phyloP scores from a whole-genome alignment of 495 filamentous ascomycete species.

The Lasiosphaeria miniovina region DNA sequence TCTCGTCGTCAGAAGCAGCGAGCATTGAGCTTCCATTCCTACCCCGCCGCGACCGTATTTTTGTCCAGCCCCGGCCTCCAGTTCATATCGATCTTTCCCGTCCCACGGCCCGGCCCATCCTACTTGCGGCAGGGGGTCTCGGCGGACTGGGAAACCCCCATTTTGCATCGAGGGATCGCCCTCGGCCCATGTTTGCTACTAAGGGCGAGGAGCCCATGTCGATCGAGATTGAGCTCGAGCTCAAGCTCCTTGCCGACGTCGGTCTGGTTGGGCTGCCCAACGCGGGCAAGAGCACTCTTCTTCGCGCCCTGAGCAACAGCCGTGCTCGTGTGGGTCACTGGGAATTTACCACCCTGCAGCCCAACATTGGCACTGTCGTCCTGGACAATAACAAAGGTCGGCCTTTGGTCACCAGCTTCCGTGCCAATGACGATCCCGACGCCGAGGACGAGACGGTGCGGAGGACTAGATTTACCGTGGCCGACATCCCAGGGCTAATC shows the following conservation, averaged over 20 bases:
- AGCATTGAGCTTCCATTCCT: slow-evolving; percentile 56
- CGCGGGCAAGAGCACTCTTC: slow-evolving; percentile 90
- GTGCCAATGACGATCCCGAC: slow-evolving; percentile 23
- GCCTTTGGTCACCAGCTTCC: slow-evolving; percentile 33
- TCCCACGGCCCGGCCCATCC: slow-evolving; percentile 75
- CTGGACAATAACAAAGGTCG: slow-evolving; percentile 78
- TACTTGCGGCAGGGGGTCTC: slow-evolving; percentile 86
- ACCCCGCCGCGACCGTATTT: slow-evolving; percentile 54
- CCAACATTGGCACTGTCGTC: slow-evolving; percentile 92
- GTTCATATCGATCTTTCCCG: slow-evolving; percentile 78
- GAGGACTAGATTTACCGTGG: slow-evolving; percentile 82
- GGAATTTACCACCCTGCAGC: slow-evolving; percentile 94
- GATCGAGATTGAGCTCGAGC: slow-evolving; percentile 79
- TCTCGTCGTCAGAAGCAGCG: slow-evolving; percentile 63
- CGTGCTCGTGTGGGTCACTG: slow-evolving; percentile 87
- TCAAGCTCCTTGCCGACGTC: slow-evolving; percentile 93
- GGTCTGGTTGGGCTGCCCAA: slow-evolving; percentile 94
- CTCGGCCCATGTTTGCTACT: slow-evolving; percentile 81
- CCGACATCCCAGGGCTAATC: slow-evolving; percentile 92
- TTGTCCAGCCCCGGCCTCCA: slow-evolving; percentile 64
- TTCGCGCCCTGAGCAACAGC: slow-evolving; percentile 80
- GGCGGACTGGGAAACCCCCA: slow-evolving; percentile 94
- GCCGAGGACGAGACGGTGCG: slow-evolving; percentile 36
- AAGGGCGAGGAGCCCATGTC: slow-evolving; percentile 76
- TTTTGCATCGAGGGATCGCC: slow-evolving; percentile 67